Percentiles rank a stretch among this genome's conserved stretches.
Evolutionary conservation across 768 basidiomycete species (phyloP).

Genomic region (Strobilomyces confusus): DNA sequence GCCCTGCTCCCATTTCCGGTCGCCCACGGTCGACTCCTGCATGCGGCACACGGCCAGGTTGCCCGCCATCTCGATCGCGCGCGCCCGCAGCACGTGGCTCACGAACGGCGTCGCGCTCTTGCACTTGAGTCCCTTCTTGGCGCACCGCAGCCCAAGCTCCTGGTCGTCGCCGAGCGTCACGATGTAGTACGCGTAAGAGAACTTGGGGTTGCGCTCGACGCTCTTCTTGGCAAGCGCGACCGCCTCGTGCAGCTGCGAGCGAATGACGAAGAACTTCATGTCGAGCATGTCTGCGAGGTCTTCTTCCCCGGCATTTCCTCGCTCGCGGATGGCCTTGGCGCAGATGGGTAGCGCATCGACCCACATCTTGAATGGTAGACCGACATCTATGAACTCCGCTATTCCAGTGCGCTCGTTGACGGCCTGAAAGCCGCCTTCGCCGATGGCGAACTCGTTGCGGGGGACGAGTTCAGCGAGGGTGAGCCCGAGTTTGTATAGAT

Average conservation of each 20-base stretch:
- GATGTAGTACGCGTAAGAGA: slow-evolving; percentile 59
- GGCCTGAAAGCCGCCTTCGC: slow-evolving; percentile 48
- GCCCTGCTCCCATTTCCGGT: slow-evolving; percentile 51
- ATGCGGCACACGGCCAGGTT: slow-evolving; percentile 47
- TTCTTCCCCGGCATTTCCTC: slow-evolving; percentile 36
- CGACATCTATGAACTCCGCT: slow-evolving; percentile 38
- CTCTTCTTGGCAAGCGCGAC: slow-evolving; percentile 40
- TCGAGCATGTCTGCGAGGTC: slow-evolving; percentile 61
- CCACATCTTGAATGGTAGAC: slow-evolving; percentile 58
- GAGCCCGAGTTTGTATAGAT: slow-evolving; percentile 49
- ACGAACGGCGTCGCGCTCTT: slow-evolving; percentile 52
- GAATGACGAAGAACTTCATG: slow-evolving; percentile 53
- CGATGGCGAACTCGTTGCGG: slow-evolving; percentile 54
- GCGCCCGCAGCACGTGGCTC: slow-evolving; percentile 52
- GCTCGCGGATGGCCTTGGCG: slow-evolving; percentile 48
- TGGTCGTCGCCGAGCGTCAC: slow-evolving; percentile 47
- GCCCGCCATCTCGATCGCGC: slow-evolving; percentile 57
- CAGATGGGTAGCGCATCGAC: slow-evolving; percentile 54
- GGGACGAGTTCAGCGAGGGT: slow-evolving; percentile 47
- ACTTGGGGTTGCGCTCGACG: slow-evolving; percentile 49
- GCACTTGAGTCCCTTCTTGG: slow-evolving; percentile 65
- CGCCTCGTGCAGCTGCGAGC: slow-evolving; percentile 44
- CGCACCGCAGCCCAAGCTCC: slow-evolving; percentile 48
- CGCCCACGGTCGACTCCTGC: slow-evolving; percentile 36
- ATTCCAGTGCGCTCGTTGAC: slow-evolving; percentile 41